phyloP scores from a whole-genome alignment of 2,329 filamentous ascomycete genomes.

The Botrytis galanthina region DNA sequence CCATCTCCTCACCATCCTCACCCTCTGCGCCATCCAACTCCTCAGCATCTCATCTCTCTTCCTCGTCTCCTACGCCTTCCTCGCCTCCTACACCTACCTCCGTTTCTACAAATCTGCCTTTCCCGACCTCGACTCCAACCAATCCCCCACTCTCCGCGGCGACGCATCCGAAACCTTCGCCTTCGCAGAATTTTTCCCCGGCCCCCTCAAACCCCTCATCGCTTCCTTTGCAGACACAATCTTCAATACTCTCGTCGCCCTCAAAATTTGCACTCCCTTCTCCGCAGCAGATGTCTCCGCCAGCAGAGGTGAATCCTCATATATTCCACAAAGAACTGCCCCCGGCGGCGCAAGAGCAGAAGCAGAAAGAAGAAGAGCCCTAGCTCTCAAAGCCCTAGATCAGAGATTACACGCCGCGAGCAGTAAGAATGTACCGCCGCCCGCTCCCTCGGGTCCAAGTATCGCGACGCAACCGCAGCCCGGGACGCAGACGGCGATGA shows the following conservation, averaged over 20 bases:
- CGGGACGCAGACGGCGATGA: slow-evolving; percentile 51
- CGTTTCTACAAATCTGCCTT: slow-evolving; percentile 86
- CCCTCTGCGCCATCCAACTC: slow-evolving; percentile 61
- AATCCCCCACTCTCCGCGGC: slow-evolving; percentile 66
- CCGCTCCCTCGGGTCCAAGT: slow-evolving; percentile 48
- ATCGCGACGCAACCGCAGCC: slow-evolving; percentile 57
- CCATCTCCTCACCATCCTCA: slow-evolving; percentile 71
- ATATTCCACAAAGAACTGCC: slow-evolving; percentile 44
- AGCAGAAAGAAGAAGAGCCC: slow-evolving; percentile 81
- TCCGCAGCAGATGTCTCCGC: slow-evolving; percentile 75
- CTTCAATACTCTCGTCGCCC: slow-evolving; percentile 70
- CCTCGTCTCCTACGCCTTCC: slow-evolving; percentile 75
- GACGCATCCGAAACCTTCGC: slow-evolving; percentile 96
- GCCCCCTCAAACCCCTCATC: slow-evolving; percentile 74
- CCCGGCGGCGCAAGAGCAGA: slow-evolving; percentile 78
- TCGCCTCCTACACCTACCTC: slow-evolving; percentile 91
- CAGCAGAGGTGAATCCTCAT: slow-evolving; percentile 58
- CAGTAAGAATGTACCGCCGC: slow-evolving; percentile 45
- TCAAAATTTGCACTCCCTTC: slow-evolving; percentile 82
- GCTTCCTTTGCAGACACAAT: slow-evolving; percentile 70
- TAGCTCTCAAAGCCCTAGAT: slow-evolving; percentile 89
- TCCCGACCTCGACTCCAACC: slow-evolving; percentile 63
- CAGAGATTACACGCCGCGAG: slow-evolving; percentile 87
- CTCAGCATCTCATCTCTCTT: slow-evolving; percentile 70
- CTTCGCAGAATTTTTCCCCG: slow-evolving; percentile 94